Base-by-base conservation (phyloP, 2,329 filamentous ascomycete genomes). In the Botrytis deweyae region DNA sequence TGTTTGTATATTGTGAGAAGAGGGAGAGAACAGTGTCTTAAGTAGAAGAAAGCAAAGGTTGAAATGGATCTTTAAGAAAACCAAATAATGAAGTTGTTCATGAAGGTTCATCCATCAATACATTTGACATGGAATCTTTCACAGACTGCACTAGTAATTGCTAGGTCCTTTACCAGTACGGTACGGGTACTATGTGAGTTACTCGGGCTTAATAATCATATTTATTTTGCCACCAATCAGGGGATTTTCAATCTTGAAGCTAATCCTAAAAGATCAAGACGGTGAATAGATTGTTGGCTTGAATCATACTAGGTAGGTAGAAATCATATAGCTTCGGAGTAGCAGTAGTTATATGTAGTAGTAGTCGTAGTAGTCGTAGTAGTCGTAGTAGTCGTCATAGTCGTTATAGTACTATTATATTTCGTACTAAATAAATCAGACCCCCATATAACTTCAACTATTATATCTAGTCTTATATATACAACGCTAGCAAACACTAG, bases 231-330 rank as follows among this genome's bases (percentile, higher is more conserved):
- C 59, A 40, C 36, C 59, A 25, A 40, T 36, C 36, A 62, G 25
- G 40, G 20, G 3, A 4, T 3, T 12, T 14, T 5, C 1, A 10
- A 3, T 9, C 0, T 5, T 18, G 0, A 36, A 9, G 18, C 29
- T 62, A 63, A 20, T 42, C 25, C 61, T n/a, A 10, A 4, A n/a
- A 18, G 16, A 2, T 20, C 14, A 63, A 42, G 61, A 8, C 38
- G 61, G 38, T 42, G 36, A 40, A 40, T 22, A 10, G 1, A 36
- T 12, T 10, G 22, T 33, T 25, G 46, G 44, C 16, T 9, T 9
- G 6, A 12, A n/a, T 18, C 25, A 14, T 52, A 33, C 33, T 33
- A 33, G 33, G 33, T 33, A 33, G 33, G 33, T 33, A 33, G 33
- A 33, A 33, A 33, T 33, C 33, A 33, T 33, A 33, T 33, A 33